Percentiles rank a stretch among this genome's conserved stretches.
These are phyloP conservation scores for Leccinum subgranulosum DNA, from an alignment of 768 basidiomycete species.

Conservation along the genomic window DNA sequence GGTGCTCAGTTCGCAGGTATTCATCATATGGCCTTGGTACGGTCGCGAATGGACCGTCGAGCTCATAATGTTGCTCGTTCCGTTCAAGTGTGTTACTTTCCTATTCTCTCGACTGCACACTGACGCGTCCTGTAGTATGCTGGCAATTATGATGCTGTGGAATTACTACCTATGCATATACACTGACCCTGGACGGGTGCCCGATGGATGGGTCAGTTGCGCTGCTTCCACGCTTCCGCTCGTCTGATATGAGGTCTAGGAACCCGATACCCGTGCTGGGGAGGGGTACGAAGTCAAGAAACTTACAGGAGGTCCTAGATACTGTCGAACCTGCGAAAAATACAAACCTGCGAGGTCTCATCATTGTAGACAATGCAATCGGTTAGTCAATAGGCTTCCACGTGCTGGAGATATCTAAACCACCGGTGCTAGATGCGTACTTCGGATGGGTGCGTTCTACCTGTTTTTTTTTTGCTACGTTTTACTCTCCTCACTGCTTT, in stretches of 20 bases:
- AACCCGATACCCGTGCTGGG: slow-evolving; percentile 61
- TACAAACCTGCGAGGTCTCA: slow-evolving; percentile 90
- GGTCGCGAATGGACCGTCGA: slow-evolving; percentile 70
- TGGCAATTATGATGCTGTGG: slow-evolving; percentile 78
- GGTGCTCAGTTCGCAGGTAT: slow-evolving; percentile 84
- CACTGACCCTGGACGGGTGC: slow-evolving; percentile 85
- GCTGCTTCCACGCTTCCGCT: background rate
- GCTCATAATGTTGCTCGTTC: slow-evolving; percentile 70
- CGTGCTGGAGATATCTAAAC: slow-evolving; percentile 1
- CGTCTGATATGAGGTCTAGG: slow-evolving; percentile 32
- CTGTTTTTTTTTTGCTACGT: background rate
- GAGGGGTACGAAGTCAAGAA: slow-evolving; percentile 91
- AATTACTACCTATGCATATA: slow-evolving; percentile 84
- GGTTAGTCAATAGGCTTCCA: slow-evolving; percentile 41
- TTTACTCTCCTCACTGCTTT: slow-evolving; percentile 4
- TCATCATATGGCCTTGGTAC: slow-evolving; percentile 93
- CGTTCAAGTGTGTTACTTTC: slow-evolving; percentile 78
- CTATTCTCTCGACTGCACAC: slow-evolving; percentile 3
- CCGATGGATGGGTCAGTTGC: slow-evolving; percentile 65
- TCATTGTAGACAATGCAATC: slow-evolving; percentile 87
- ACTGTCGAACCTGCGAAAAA: slow-evolving; percentile 79
- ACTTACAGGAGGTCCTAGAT: slow-evolving; percentile 76
- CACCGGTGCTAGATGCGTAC: slow-evolving; percentile 56
- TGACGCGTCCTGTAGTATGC: slow-evolving; percentile 42
- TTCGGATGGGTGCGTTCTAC: slow-evolving; percentile 75